Evolutionary conservation across 257 asterid species (phyloP), one percentile per base, ranked within the genome.

Genomic region (Fraxinus excelsior): DNA sequence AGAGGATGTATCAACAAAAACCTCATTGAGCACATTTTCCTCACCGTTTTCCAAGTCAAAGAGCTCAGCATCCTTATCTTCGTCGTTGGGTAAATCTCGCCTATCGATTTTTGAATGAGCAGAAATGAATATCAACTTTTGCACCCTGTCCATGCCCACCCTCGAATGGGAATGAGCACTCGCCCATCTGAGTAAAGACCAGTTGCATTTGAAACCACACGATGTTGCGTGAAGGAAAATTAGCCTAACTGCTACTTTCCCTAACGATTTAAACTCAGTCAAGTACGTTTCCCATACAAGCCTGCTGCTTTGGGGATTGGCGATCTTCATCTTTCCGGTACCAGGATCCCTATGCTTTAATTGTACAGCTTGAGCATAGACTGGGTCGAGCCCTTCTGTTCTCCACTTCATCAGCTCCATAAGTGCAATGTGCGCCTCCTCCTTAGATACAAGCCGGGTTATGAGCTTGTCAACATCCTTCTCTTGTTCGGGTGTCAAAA

Each of bases 321-420:
- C 97, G 25, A 90, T 79, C 86, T 74, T 91, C 97, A 96, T 89
- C 79, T 96, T 93, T 21, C 97, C 98, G 0, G 99, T 87, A 62
- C 9, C 76, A 0, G 96, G 96, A 81, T 96, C 99, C 89, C 88
- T 83, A 71, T 92, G 95, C 86, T 88, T 93, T 80, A 93, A 34
- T 70, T 96, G 98, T 5, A 96, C 99, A 0, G 99, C 98, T 72
- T 92, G 99, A 5, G 99, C 99, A 31, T 96, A 96, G 5, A 93
- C 97, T 0, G 99, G 96, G 56, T 96, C 99, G 7, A 93, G 91
- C 73, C 99, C 99, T 82, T 96, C 97, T 0, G 96, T 93, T 78
- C 99, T 78, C 99, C 99, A 96, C 82, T 96, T 96, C 99, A 96
- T 96, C 35, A 96, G 94, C 89, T 96, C 99, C 98, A 96, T 96